Evolutionary conservation across 441 rosid species (phyloP).

Genomic region (Pelargonium australe): DNA sequence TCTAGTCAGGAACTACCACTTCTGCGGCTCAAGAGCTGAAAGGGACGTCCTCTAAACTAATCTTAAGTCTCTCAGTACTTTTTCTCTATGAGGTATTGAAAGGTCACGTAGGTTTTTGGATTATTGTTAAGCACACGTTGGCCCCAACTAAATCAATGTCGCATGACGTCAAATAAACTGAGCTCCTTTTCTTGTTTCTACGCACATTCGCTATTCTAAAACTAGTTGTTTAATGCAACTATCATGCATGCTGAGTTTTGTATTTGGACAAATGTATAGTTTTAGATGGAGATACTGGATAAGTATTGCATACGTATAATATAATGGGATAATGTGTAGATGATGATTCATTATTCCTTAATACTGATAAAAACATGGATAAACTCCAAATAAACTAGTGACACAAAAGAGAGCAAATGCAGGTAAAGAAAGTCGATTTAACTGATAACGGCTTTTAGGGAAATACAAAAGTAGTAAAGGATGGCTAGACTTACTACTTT

Average conservation of each 20-base stretch:
- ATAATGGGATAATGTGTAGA: not conserved
- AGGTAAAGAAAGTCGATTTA: not conserved
- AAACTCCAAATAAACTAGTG: not conserved
- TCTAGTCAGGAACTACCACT: slow-evolving; percentile 1
- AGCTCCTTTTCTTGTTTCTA: not conserved
- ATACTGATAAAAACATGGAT: not conserved
- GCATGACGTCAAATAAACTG: not conserved
- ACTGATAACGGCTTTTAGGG: not conserved
- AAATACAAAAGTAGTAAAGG: not conserved
- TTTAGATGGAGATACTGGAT: not conserved
- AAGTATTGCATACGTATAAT: not conserved
- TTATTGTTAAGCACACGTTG: not conserved
- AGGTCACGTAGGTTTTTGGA: not conserved
- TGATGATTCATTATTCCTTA: slow-evolving; percentile 1
- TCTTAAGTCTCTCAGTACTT: not conserved
- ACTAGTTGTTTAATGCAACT: not conserved
- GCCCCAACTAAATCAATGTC: not conserved
- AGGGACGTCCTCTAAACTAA: not conserved
- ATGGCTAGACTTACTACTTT: not conserved
- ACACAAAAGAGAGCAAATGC: not conserved
- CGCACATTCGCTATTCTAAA: not conserved
- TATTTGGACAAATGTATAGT: not conserved
- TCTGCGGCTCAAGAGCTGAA: not conserved
- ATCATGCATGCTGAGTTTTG: not conserved
- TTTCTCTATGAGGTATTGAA: not conserved